Conservation (phyloP, 148 eudicot species). For the Camellia japonica region DNA sequence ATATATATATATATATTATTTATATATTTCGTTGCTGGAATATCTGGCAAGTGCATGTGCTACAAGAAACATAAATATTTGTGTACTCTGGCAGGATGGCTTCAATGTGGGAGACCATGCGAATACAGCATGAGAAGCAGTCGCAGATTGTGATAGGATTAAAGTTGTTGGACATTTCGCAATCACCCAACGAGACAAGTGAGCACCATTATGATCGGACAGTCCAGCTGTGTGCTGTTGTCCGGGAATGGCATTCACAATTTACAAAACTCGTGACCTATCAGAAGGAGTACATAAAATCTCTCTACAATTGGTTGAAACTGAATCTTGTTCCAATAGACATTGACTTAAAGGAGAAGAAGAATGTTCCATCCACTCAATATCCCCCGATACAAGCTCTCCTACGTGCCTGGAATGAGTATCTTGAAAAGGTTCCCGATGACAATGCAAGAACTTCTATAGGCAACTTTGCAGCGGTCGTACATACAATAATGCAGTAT, state of each 20-base stretch:
- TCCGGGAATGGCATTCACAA: slow-evolving; percentile 63
- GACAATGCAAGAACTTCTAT: slow-evolving; percentile 69
- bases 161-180: slow-evolving; percentile 47
- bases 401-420: slow-evolving; percentile 68
- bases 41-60: not conserved
- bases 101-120: slow-evolving; percentile 83
- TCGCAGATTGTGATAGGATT: slow-evolving; percentile 42
- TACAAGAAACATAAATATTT: not conserved
- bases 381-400: slow-evolving; percentile 73
- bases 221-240: slow-evolving; percentile 55
- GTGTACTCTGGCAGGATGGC: slow-evolving; percentile 62
- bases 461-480: slow-evolving; percentile 56
- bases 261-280: slow-evolving; percentile 59
- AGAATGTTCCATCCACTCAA: slow-evolving; percentile 63
- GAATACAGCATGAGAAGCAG: slow-evolving; percentile 56
- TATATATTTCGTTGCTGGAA: not conserved
- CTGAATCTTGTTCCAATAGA: slow-evolving; percentile 86
- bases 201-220: slow-evolving; percentile 75
- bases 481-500: slow-evolving; percentile 55
- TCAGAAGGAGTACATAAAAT: slow-evolving; percentile 68
- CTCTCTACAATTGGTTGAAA: slow-evolving; percentile 76
- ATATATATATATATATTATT: not conserved
- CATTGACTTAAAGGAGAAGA: slow-evolving; percentile 70
- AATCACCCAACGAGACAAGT: slow-evolving; percentile 68
- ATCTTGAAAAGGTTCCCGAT: slow-evolving; percentile 70